phyloP scores from a whole-genome alignment of 768 basidiomycete genomes.

The Macrolepiota fuliginosa region DNA sequence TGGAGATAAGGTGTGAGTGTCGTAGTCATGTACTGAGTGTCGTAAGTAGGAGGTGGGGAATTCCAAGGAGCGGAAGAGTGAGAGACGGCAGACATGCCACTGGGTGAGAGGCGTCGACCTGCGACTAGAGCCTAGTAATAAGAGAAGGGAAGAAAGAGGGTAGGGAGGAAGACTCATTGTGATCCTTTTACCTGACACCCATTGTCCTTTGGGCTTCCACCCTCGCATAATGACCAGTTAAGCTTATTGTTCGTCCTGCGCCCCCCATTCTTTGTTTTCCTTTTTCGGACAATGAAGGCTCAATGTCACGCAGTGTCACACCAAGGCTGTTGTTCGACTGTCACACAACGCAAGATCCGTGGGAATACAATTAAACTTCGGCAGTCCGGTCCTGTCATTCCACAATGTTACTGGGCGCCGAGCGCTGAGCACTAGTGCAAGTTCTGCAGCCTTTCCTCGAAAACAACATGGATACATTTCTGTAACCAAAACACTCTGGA shows the following conservation, averaged over 20 bases:
- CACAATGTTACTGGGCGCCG: neutral
- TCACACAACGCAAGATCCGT: neutral
- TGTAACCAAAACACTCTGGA: neutral
- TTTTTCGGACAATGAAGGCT: slow-evolving; percentile 1
- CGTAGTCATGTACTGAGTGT: slow-evolving; percentile 35
- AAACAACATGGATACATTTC: no score
- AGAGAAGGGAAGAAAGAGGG: slow-evolving; percentile 19
- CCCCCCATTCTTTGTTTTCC: slow-evolving; percentile 5
- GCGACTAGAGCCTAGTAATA: slow-evolving; percentile 37
- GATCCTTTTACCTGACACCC: slow-evolving; percentile 9
- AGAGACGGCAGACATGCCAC: slow-evolving; percentile 23
- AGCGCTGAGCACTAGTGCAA: no score
- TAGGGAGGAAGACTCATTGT: slow-evolving; percentile 7
- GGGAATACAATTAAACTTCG: neutral
- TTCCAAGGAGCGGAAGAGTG: slow-evolving; percentile 22
- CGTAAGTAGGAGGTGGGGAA: slow-evolving; percentile 57
- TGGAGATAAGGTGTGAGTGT: slow-evolving; percentile 79
- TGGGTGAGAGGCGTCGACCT: slow-evolving; percentile 37
- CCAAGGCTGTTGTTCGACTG: neutral
- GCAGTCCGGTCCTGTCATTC: neutral
- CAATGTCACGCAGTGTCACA: neutral
- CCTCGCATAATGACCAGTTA: neutral
- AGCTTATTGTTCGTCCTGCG: neutral
- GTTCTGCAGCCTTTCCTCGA: no score
- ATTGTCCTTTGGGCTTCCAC: slow-evolving; percentile 1